Evolutionary conservation across 495 filamentous ascomycete species (phyloP).

Genomic region (Lasiosphaeria ovina): DNA sequence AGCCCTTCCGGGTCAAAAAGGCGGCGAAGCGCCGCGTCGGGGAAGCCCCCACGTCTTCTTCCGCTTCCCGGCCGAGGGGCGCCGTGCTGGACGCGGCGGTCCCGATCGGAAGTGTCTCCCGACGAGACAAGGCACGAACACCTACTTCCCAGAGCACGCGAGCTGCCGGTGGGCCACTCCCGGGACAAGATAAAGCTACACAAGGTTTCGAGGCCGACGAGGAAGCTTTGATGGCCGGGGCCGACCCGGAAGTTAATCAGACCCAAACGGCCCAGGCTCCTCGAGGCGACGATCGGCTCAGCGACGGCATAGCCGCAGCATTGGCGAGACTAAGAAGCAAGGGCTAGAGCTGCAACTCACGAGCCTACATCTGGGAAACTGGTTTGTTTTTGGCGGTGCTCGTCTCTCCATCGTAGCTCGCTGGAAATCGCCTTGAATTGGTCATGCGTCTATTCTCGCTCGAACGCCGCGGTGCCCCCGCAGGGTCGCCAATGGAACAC

Average conservation of each 20-base stretch:
- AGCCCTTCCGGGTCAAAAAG: slow-evolving; percentile 75
- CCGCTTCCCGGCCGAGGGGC: slow-evolving; percentile 5
- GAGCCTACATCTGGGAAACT: neutral
- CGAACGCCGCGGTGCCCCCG: too few relatives aligned
- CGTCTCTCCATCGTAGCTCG: too few relatives aligned
- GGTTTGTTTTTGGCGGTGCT: too few relatives aligned
- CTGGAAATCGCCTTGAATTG: too few relatives aligned
- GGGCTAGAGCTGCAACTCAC: slow-evolving; percentile 26
- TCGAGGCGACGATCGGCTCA: slow-evolving; percentile 39
- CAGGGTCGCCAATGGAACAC: neutral
- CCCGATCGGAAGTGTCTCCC: slow-evolving; percentile 36
- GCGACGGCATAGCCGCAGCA: slow-evolving; percentile 53
- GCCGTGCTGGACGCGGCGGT: slow-evolving; percentile 32
- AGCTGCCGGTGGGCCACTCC: neutral
- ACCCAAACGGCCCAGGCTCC: neutral
- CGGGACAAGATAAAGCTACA: neutral
- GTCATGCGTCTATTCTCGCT: too few relatives aligned
- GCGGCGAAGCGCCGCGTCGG: slow-evolving; percentile 51
- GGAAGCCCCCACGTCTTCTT: neutral
- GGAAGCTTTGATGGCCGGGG: slow-evolving; percentile 45
- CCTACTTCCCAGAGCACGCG: neutral
- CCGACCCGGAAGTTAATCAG: slow-evolving; percentile 18
- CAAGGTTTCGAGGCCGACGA: slow-evolving; percentile 41
- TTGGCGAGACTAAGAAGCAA: slow-evolving; percentile 50
- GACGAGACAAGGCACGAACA: slow-evolving; percentile 27